Evolutionary conservation across 2,329 filamentous ascomycete species (phyloP).

Genomic region (Seiridium unicorne): DNA sequence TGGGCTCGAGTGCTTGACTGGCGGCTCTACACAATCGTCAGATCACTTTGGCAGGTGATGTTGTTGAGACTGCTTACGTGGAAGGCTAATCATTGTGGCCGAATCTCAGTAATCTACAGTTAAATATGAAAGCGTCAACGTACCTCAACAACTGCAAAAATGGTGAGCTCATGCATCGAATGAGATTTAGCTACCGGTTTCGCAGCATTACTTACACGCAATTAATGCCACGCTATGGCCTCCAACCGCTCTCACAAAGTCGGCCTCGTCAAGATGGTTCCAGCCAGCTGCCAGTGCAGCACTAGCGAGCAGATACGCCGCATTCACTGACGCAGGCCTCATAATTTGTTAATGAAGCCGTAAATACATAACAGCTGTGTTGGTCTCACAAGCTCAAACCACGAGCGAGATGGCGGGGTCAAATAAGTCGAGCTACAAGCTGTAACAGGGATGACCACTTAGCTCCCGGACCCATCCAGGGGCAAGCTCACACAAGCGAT

Average conservation of each 20-base stretch:
- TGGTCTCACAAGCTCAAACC: not conserved
- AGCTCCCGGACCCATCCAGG: slow-evolving; percentile 9
- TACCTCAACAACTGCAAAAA: slow-evolving; percentile 18
- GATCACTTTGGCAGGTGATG: not conserved
- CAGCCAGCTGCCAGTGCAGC: slow-evolving; percentile 15
- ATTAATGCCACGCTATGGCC: slow-evolving; percentile 24
- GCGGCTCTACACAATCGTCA: slow-evolving; percentile 19
- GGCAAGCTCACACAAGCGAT: not conserved
- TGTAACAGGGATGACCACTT: not conserved
- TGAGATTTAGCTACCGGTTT: not conserved
- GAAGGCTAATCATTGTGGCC: slow-evolving; percentile 15
- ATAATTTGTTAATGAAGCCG: not conserved
- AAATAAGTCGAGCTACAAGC: slow-evolving; percentile 12
- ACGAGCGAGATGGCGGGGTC: slow-evolving; percentile 12
- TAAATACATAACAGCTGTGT: not conserved
- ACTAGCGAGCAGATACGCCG: not conserved
- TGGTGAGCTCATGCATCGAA: not conserved
- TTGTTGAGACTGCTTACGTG: slow-evolving; percentile 17
- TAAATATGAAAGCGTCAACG: not conserved
- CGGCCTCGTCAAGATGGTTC: slow-evolving; percentile 20
- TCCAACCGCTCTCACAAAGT: slow-evolving; percentile 23
- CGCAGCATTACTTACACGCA: slow-evolving; percentile 23
- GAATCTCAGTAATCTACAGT: too few relatives aligned
- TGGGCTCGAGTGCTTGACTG: slow-evolving; percentile 30
- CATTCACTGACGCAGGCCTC: not conserved